Base-by-base conservation (phyloP, 331 rosid genomes). In the Quercus phellos region DNA sequence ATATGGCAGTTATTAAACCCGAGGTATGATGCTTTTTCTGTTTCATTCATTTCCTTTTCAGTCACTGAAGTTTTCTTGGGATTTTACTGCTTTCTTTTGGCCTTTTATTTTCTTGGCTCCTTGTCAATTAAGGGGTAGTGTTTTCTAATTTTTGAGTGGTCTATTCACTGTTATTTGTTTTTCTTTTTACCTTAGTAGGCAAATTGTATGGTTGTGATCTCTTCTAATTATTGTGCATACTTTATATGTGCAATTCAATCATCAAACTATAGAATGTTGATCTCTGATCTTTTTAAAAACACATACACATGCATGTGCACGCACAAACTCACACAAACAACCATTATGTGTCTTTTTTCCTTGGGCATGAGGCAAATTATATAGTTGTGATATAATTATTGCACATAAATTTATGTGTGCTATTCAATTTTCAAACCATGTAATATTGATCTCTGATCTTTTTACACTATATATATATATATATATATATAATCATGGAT, bases 1-100 rank as follows among this genome's bases (percentile, higher is more conserved):
- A 84, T 75, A 77, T 92, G 97, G 87, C 95, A 12, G 90, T 90
- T 70, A 90, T 92, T 75, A 91, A 95, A 86, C 94, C 96, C 27
- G 99, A 91, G 97, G 99, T 95, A 92, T 81, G 84, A 59, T 75
- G 29, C 64, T 53, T 72, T 78, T 68, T 18, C 60, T 63, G 51
- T 55, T 16, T 13, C 38, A 35, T 77, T 58, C 51, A 61, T 21
- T 38, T 74, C 43, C 24, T 69, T 19, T 43, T 70, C 10, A 32
- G 43, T 78, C 35, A 18, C 55, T 80, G 55, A 18, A 64, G 51
- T 78, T 80, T 78, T 27, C 3, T 67, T 58, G 6, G 27, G 71
- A 50, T 55, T 70, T 38, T 61, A 10, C 10, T 14, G 13, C 51
- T 38, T 16, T 34, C 24, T 32, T 11, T 55, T 68, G 55, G 32